phyloP scores from a whole-genome alignment of 352 stramenopile genomes.

The Globisporangium orthogonon region DNA sequence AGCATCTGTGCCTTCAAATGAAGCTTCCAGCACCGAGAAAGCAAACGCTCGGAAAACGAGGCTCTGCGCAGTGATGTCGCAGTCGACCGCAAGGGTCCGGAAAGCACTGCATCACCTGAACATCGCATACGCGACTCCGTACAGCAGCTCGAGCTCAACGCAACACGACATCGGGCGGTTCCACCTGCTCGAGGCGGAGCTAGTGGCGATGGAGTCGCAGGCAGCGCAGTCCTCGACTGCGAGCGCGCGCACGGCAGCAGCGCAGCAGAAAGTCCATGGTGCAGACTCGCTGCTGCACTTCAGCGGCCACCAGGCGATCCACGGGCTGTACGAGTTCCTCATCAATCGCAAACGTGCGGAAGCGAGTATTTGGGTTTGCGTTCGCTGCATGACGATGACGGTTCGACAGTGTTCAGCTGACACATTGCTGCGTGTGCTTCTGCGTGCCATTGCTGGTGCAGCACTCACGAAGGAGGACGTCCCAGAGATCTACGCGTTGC shows the following conservation, averaged over 20 bases:
- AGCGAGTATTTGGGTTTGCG: background rate
- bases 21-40: background rate
- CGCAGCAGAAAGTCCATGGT: conserved; percentile 37
- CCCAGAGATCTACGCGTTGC: conserved; percentile 39
- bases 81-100: conserved; percentile 53
- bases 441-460: conserved; percentile 7
- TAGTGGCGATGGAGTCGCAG: conserved; percentile 16
- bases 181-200: conserved; percentile 39
- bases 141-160: conserved; percentile 31
- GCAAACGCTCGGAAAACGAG: background rate
- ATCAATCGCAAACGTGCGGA: conserved; percentile 73
- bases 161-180: conserved; percentile 40
- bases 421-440: background rate
- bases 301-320: conserved; percentile 48
- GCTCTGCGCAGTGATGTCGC: conserved; percentile 56
- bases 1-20: background rate
- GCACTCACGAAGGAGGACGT: conserved; percentile 77
- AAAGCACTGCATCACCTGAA: conserved; percentile 64
- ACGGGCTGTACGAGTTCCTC: conserved; percentile 72
- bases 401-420: background rate
- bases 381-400: background rate
- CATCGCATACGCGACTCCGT: conserved; percentile 49
- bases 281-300: conserved; percentile 64
- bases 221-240: background rate
- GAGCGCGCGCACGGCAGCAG: conserved; percentile 1